Base-by-base conservation (phyloP, 495 filamentous ascomycete species). In the Penicillium egyptiacum region DNA sequence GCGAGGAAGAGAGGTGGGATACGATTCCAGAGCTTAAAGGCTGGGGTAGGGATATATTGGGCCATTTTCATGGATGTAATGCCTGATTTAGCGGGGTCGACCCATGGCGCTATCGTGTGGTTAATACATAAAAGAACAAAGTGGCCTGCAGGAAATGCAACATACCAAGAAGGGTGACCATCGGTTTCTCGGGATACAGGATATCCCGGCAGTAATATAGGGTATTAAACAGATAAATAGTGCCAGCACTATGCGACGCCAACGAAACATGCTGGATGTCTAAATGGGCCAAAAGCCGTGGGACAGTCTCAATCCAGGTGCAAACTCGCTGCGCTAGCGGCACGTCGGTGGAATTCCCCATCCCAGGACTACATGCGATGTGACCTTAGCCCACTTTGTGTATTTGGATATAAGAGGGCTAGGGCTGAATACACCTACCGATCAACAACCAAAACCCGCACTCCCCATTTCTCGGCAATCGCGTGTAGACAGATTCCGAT, bases 221-320 rank as follows among this genome's bases (percentile, higher is more conserved):
- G 5, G 76, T 70, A 53, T 81, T 80, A 16, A 83, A 60, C 10
- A 72, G 50, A 60, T 75, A 82, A 9, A 81, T 64, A 1, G 78
- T 78, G 10, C 79, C 80, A 3, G 74, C 73, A 51, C 70, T 74
- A 55, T 82, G 79, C 30, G 67, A 63, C 9, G 73, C 65, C 3
- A 82, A 52, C 9, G 63, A 67, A 16, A 83, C 71, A 49, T 76
- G 70, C 5, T 62, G 28, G 41, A 80, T 75, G 7, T 43, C 40
- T 4, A 82, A 70, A 50, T 74, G 64, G 1, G 62, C 37, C 39
- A 82, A 59, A 0, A 82, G 59, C n/a, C 45, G 61, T n/a, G 74
- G 74, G 1, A 81, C 59, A 14, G 70, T 64, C 28, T 80, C 75
- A 22, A 75, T 53, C 75, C 76, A 82, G 26, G 66, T 60, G 8